Base-by-base conservation (phyloP, 2,329 filamentous ascomycete genomes). In the Zasmidium angulare region DNA sequence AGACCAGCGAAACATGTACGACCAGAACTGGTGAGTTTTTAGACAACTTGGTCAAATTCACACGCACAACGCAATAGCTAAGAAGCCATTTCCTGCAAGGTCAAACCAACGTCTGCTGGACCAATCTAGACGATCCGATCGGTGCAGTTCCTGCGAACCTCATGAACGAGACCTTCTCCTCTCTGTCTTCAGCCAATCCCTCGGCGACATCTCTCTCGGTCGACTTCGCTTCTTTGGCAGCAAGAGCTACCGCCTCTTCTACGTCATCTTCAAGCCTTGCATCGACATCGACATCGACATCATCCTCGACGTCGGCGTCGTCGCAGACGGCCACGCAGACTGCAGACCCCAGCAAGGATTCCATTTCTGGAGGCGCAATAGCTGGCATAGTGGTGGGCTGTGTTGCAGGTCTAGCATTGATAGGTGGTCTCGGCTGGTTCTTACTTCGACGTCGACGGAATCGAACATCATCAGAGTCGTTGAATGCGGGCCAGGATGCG, bases 331-430 rank as follows among this genome's bases (percentile, higher is more conserved):
- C 23, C 23, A 26, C 47, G 17, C 49, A n/a, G 10, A 10, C 23
- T 1, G n/a, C 36, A 14, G 3, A 7, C 9, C 7, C 9, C n/a
- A 24, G 46, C 20, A 48, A 29, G 3, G 50, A 29, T 20, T 36
- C 56, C 4, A 31, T 62, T 3, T 74, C 53, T 60, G 66, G 17
- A 7, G 75, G 73, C 20, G 71, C 71, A 9, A 67, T 71, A 43
- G 75, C 69, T n/a, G 76, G 74, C 11, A 73, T 75, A 43, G 74
- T 72, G 2, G 68, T 72, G 3, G 75, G 73, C 26, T 69, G 69
- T 10, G 65, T 74, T 9, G 72, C 54, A 4, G 63, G 48, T 4
- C 31, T 66, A 10, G 58, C 63, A n/a, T 29, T 62, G 29, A 51
- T 66, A 21, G 53, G 23, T n/a, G 57, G 22, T 1, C 23, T 59